These are phyloP conservation scores for Narthecium ossifragum DNA, from an alignment of 106 monocot genomes.

Conservation along the genomic window DNA sequence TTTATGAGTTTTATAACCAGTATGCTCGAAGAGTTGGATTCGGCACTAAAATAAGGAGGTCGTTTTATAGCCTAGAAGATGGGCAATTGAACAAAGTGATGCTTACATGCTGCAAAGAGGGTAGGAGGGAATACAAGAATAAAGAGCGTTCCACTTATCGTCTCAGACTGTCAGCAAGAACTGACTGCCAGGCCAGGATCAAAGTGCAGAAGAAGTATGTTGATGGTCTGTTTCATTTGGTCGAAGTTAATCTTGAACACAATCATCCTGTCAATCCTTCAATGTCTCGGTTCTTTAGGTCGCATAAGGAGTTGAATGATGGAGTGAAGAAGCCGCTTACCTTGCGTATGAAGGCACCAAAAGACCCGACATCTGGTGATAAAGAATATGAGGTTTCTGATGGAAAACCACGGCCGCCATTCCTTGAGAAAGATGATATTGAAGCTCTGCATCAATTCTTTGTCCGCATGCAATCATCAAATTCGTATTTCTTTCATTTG, in stretches of 20 bases:
- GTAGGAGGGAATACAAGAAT: conserved; percentile 43
- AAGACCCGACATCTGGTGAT: conserved; percentile 15
- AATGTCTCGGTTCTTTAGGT: conserved; percentile 40
- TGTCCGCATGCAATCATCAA: conserved; percentile 23
- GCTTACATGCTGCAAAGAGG: conserved; percentile 49
- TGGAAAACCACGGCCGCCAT: conserved; percentile 4
- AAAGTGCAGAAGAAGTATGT: conserved; percentile 35
- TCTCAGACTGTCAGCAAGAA: conserved; percentile 36
- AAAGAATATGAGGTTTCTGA: conserved; percentile 23
- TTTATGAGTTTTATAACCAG: conserved; percentile 42
- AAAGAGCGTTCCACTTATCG: conserved; percentile 39
- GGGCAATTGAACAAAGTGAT: conserved; percentile 44
- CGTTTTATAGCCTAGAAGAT: conserved; percentile 48
- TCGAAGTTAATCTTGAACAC: conserved; percentile 43
- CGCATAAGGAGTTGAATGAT: conserved; percentile 34
- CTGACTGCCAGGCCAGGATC: conserved; percentile 42
- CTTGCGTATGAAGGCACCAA: conserved; percentile 23
- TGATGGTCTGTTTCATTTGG: conserved; percentile 44
- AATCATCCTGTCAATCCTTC: conserved; percentile 50
- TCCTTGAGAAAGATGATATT: conserved; percentile 20
- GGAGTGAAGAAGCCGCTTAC: conserved; percentile 27
- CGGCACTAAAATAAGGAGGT: conserved; percentile 45
- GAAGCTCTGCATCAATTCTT: conserved; percentile 36
- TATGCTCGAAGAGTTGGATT: conserved; percentile 40
- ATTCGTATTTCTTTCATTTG: conserved; percentile 41